phyloP scores from a whole-genome alignment of 768 basidiomycete species.

The Multifurca ochricompacta region DNA sequence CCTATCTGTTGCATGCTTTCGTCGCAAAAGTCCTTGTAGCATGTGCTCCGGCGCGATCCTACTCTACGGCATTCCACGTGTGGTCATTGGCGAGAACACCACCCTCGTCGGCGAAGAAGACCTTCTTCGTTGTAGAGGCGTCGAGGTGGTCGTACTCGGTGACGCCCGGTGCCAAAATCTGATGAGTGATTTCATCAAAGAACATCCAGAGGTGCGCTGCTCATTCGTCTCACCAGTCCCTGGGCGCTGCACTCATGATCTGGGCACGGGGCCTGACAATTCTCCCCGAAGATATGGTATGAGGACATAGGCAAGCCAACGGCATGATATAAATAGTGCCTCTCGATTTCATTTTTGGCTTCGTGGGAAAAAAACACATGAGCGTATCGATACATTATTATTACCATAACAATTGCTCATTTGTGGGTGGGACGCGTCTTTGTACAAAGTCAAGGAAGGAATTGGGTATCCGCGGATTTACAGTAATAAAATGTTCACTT shows the following conservation, averaged over 20 bases:
- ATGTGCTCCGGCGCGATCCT: constrained; percentile 61
- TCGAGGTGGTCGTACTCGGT: constrained; percentile 37
- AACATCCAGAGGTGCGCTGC: constrained; percentile 43
- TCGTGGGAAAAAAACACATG: constrained; percentile 5
- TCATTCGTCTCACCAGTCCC: not conserved
- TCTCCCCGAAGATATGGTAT: constrained; percentile 42
- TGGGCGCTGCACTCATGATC: not conserved
- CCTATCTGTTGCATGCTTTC: constrained; percentile 6
- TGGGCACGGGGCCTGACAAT: constrained; percentile 12
- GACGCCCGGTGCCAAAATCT: constrained; percentile 44
- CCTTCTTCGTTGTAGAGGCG: constrained; percentile 42
- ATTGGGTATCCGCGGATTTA: constrained; percentile 18
- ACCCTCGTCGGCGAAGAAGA: constrained; percentile 50
- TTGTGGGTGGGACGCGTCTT: not conserved
- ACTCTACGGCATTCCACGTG: constrained; percentile 56
- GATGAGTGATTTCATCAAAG: constrained; percentile 49
- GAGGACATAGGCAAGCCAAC: constrained; percentile 50
- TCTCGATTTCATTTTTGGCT: not conserved
- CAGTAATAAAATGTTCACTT: constrained; percentile 2
- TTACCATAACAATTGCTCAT: constrained; percentile 16
- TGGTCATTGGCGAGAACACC: constrained; percentile 57
- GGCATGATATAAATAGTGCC: not conserved
- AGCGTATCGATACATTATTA: constrained; percentile 16
- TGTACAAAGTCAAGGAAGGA: constrained; percentile 19
- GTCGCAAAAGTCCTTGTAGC: constrained; percentile 40